A percentile compares a stretch with the other conserved stretches of the same genome.
phyloP scores from a whole-genome alignment of 139 green algal genomes.

The Pleodorina starrii region DNA sequence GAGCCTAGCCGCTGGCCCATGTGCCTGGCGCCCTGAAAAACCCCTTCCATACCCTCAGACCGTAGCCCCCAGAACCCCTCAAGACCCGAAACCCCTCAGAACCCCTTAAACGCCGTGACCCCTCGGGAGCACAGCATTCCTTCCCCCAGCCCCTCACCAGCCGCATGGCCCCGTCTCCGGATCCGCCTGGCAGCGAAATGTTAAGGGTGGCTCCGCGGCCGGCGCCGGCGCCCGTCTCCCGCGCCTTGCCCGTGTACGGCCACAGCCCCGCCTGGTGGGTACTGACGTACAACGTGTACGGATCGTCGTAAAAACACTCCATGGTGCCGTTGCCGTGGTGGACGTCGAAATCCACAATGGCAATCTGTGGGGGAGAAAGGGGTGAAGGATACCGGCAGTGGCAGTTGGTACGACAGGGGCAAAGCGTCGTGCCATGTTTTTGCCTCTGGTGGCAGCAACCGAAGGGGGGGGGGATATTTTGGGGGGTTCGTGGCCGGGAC shows the following conservation, averaged over 20 bases:
- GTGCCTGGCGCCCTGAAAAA: too few relatives aligned
- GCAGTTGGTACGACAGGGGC: too few relatives aligned
- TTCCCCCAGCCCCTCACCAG: conserved; percentile 40
- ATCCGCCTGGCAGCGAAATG: conserved; percentile 78
- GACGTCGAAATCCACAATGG: conserved; percentile 94
- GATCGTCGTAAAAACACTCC: conserved; percentile 87
- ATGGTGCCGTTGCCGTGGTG: conserved; percentile 90
- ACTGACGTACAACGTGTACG: conserved; percentile 86
- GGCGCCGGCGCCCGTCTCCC: conserved; percentile 73
- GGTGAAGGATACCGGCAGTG: too few relatives aligned
- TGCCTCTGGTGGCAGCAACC: too few relatives aligned
- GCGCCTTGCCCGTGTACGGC: conserved; percentile 75
- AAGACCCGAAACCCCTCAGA: too few relatives aligned
- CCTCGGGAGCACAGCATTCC: not conserved
- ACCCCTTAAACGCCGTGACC: too few relatives aligned
- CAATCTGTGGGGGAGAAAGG: conserved; percentile 72
- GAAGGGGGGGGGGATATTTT: too few relatives aligned
- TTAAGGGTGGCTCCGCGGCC: conserved; percentile 89
- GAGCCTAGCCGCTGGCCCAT: too few relatives aligned
- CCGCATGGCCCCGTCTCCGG: conserved; percentile 74
- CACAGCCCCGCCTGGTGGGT: conserved; percentile 81
- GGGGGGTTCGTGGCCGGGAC: too few relatives aligned
- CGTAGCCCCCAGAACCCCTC: too few relatives aligned
- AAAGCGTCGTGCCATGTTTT: too few relatives aligned
- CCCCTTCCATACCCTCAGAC: too few relatives aligned